A percentile compares a stretch with the other conserved stretches of the same genome.
These are phyloP conservation scores for Cicer chorassanicum DNA, from an alignment of 306 rosid species.

Conservation along the genomic window DNA sequence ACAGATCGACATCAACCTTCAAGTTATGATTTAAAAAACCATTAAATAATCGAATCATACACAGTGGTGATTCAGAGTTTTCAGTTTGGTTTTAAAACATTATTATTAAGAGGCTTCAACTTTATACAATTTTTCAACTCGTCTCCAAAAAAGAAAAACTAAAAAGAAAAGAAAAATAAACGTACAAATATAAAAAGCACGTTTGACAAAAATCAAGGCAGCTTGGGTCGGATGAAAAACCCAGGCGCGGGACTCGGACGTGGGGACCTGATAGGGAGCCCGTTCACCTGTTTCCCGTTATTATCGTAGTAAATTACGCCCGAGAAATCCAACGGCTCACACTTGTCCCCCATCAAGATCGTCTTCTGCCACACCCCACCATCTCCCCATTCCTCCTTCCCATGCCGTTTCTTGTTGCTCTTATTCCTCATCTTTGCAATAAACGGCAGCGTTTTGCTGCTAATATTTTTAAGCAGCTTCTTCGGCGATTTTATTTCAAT, in stretches of 20 bases:
- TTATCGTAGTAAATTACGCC: slow-evolving; percentile 73
- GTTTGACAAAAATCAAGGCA: slow-evolving; percentile 3
- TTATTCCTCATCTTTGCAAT: slow-evolving; percentile 34
- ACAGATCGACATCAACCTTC: no score
- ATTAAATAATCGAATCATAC: no score
- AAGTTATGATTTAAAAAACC: no score
- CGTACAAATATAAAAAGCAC: background rate
- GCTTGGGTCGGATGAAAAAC: slow-evolving; percentile 40
- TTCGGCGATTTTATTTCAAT: slow-evolving; percentile 43
- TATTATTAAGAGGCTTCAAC: no score
- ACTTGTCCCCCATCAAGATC: slow-evolving; percentile 87
- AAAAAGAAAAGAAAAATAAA: background rate
- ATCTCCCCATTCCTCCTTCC: slow-evolving; percentile 53
- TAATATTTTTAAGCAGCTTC: slow-evolving; percentile 57
- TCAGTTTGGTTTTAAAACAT: no score
- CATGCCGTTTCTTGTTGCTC: background rate
- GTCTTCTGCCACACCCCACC: slow-evolving; percentile 87
- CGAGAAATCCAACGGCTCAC: slow-evolving; percentile 83
- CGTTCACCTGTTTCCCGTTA: slow-evolving; percentile 58
- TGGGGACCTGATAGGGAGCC: slow-evolving; percentile 65
- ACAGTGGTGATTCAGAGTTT: no score
- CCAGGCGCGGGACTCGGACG: slow-evolving; percentile 67
- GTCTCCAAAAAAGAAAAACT: background rate
- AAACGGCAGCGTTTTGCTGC: slow-evolving; percentile 57
- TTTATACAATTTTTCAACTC: no score